Evolutionary conservation across 2,329 filamentous ascomycete genomes (phyloP), one percentile per base, ranked within the genome.

Genomic region (Penicillium sp.): DNA sequence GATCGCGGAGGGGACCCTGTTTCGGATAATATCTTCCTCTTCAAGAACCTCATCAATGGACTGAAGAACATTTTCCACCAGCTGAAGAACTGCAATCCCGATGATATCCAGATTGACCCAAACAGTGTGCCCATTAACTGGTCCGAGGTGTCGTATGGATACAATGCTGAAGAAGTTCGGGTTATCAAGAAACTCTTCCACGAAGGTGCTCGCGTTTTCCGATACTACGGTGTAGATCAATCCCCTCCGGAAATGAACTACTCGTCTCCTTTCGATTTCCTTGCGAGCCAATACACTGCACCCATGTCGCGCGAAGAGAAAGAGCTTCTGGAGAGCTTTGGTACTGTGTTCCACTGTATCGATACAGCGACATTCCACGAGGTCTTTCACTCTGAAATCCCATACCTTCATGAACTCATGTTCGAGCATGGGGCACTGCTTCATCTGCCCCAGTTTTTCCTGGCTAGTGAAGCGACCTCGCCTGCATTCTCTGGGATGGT

Each of bases 401-500:
- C 92, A 33, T 90, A 90, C 71, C 83, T 99, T 33, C 97, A 99
- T 70, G 88, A 96, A 57, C 92, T 97, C 81, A 96, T 96, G 74
- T 96, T 97, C 69, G 90, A 97, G 69, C 94, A 99, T 71, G 91
- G 91, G 2, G 89, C 90, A 24, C 80, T 99, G 35, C 80, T 99
- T 46, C 94, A 99, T 70, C 89, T 99, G 50, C 92, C 94, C 6
- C 94, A 99, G 67, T 99, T 97, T 72, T 94, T 99, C 74, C 83
- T 99, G 46, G 94, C 95, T n/a, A 96, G 92, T 64, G 94, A 99
- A 75, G 92, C 92, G 4, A 99, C 95, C 0, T 96, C 92, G 24
- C 92, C 94, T 1, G 95, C 91, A 58, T 99, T 99, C 72, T 96
- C 92, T 55, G 94, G 95, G 35, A 97, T 99, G 94, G 84, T 99